Conservation (phyloP, 805 yeast genomes). For the Lipomyces yamadae region DNA sequence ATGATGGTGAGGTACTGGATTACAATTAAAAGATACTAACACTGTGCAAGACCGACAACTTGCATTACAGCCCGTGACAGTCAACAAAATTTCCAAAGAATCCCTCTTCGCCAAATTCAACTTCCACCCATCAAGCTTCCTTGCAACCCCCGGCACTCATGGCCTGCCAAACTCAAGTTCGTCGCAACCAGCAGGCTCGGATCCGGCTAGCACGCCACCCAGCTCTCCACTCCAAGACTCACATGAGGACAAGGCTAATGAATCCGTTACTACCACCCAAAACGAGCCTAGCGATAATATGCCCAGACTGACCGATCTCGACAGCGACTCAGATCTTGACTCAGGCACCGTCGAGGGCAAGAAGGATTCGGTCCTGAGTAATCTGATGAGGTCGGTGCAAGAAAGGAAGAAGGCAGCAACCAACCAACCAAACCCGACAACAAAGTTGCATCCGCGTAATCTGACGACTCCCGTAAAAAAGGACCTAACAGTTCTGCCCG, state of each 20-base stretch:
- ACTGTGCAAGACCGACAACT: conserved; percentile 24
- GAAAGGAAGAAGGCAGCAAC: neutral
- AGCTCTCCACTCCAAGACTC: conserved; percentile 4
- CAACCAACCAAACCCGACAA: neutral
- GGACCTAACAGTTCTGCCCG: conserved; percentile 8
- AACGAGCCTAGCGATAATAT: neutral
- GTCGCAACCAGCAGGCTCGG: neutral
- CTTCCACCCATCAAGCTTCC: conserved; percentile 12
- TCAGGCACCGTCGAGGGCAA: neutral
- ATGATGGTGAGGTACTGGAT: neutral
- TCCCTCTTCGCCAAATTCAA: conserved; percentile 27
- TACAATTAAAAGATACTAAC: neutral
- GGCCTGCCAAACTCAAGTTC: conserved; percentile 3
- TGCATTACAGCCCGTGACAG: conserved; percentile 24
- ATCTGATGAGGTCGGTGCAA: neutral
- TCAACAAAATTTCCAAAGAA: conserved; percentile 19
- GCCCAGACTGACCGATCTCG: neutral
- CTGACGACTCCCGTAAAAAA: neutral
- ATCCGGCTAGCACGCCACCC: neutral
- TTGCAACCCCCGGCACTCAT: too few species aligned
- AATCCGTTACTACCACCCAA: neutral
- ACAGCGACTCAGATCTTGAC: conserved; percentile 3
- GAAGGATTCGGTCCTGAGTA: neutral
- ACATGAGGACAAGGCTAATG: neutral
- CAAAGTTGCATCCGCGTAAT: neutral